phyloP scores from a whole-genome alignment of 805 yeast genomes.

The Zygotorulaspora danielsina region DNA sequence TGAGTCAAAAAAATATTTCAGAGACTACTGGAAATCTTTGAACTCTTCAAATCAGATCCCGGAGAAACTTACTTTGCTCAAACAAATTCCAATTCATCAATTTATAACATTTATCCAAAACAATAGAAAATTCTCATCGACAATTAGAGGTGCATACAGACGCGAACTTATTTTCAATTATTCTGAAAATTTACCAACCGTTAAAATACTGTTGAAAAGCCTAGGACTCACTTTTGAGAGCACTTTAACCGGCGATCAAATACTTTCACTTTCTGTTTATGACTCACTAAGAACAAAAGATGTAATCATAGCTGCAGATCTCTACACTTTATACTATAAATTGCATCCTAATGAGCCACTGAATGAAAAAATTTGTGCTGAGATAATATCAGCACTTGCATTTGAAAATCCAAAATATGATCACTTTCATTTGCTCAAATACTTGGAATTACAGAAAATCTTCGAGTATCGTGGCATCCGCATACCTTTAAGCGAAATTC shows the following conservation, averaged over 20 bases:
- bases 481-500: constrained; percentile 11
- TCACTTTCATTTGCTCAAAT: constrained; percentile 16
- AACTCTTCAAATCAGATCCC: background rate
- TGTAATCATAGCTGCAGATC: constrained; percentile 21
- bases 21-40: constrained; percentile 8
- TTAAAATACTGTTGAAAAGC: background rate
- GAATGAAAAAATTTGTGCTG: constrained; percentile 6
- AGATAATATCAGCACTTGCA: constrained; percentile 20
- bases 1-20: constrained; percentile 4
- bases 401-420: constrained; percentile 25
- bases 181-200: constrained; percentile 1
- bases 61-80: constrained; percentile 1
- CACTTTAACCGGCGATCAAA: constrained; percentile 1
- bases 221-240: background rate
- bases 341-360: constrained; percentile 10
- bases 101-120: constrained; percentile 7
- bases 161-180: constrained; percentile 12
- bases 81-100: background rate
- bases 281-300: constrained; percentile 19
- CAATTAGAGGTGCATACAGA: constrained; percentile 14
- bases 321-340: constrained; percentile 20
- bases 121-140: constrained; percentile 8
- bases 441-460: constrained; percentile 13
- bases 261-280: constrained; percentile 18
- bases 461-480: constrained; percentile 3